phyloP scores from a whole-genome alignment of 306 rosid genomes.

The Prunus mongolica region DNA sequence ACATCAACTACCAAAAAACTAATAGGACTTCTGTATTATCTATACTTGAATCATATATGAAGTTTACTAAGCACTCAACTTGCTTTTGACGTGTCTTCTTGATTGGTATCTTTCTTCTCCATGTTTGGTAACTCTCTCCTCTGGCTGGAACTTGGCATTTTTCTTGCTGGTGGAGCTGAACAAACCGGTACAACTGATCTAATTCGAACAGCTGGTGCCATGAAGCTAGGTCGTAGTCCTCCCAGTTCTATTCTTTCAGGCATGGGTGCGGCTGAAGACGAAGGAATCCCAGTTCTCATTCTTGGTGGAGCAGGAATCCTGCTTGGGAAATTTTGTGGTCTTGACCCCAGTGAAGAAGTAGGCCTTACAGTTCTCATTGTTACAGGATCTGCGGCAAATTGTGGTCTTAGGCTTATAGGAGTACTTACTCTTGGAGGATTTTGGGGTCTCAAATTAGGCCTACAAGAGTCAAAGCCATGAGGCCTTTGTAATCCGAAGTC shows the following conservation, averaged over 20 bases:
- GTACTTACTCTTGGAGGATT: slow-evolving; percentile 33
- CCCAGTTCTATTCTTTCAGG: slow-evolving; percentile 33
- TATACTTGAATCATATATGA: slow-evolving; percentile 26
- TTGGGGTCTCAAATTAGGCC: slow-evolving; percentile 25
- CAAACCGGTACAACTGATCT: slow-evolving; percentile 81
- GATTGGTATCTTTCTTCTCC: slow-evolving; percentile 34
- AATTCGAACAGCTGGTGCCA: slow-evolving; percentile 78
- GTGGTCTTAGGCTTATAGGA: slow-evolving; percentile 40
- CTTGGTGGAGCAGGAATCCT: slow-evolving; percentile 41
- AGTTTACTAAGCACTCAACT: slow-evolving; percentile 43
- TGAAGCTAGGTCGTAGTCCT: slow-evolving; percentile 39
- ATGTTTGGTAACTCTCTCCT: slow-evolving; percentile 21
- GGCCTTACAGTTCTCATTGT: slow-evolving; percentile 32
- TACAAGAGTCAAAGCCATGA: slow-evolving; percentile 17
- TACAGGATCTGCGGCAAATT: slow-evolving; percentile 34
- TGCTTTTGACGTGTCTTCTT: slow-evolving; percentile 31
- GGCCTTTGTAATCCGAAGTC: slow-evolving; percentile 37
- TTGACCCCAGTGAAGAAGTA: slow-evolving; percentile 30
- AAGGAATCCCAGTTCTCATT: slow-evolving; percentile 40
- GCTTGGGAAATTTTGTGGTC: slow-evolving; percentile 33
- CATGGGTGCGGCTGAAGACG: slow-evolving; percentile 26
- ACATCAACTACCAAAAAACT: slow-evolving; percentile 10
- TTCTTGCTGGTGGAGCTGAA: slow-evolving; percentile 72
- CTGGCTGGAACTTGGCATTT: slow-evolving; percentile 20
- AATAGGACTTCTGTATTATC: slow-evolving; percentile 11